These are phyloP conservation scores for Fusarium pilosicola DNA, from an alignment of 2,329 filamentous ascomycete genomes.

Conservation along the genomic window DNA sequence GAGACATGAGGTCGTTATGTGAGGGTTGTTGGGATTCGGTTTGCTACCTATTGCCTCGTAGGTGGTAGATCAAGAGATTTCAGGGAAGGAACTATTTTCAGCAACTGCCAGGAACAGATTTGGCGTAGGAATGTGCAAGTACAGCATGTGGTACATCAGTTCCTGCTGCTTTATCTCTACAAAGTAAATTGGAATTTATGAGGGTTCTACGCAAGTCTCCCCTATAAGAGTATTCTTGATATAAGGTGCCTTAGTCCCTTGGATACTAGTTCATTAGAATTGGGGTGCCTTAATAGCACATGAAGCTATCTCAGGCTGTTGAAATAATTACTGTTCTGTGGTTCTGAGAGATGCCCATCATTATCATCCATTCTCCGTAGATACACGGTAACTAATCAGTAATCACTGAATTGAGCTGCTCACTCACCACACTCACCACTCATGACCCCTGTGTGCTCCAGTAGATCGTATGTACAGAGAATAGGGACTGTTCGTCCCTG, in stretches of 20 bases:
- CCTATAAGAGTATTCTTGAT: background rate
- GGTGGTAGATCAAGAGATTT: background rate
- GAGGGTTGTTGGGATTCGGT: background rate
- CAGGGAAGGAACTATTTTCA: background rate
- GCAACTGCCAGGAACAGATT: background rate
- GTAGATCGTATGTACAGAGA: background rate
- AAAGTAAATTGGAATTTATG: background rate
- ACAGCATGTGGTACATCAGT: background rate
- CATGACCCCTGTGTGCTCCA: background rate
- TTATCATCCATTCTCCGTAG: background rate
- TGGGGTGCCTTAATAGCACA: background rate
- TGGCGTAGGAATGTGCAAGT: background rate
- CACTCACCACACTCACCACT: background rate
- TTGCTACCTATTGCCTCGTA: background rate
- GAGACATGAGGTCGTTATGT: slow-evolving; percentile 7
- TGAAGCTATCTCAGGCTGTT: background rate
- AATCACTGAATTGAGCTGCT: background rate
- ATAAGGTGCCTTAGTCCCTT: background rate
- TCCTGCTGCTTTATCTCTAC: background rate
- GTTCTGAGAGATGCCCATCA: background rate
- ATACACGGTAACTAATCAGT: background rate
- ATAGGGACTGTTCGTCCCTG: slow-evolving; percentile 12
- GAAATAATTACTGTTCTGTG: background rate
- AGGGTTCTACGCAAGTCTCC: background rate
- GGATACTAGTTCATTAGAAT: background rate